Evolutionary conservation across 306 rosid species (phyloP).

Genomic region (Cucurbita ficifolia): DNA sequence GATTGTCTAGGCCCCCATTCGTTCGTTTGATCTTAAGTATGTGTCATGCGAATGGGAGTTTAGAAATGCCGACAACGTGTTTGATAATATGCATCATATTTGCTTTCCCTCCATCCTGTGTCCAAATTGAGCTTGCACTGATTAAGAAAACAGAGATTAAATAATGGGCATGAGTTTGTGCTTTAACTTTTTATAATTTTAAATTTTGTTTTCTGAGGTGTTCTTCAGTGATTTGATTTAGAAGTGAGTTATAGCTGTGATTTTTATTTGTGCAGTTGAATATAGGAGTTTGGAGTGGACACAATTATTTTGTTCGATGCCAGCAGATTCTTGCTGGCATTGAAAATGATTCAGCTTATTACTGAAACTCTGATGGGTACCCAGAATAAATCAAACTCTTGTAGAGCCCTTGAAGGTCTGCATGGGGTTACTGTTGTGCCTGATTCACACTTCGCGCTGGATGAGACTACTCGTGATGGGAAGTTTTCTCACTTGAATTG

Average conservation of each 20-base stretch:
- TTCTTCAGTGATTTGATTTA: neutral
- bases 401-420: constrained; percentile 58
- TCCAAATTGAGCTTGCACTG: neutral
- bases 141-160: neutral
- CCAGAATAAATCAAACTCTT: constrained; percentile 15
- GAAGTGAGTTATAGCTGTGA: neutral
- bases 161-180: neutral
- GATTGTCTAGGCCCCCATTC: neutral
- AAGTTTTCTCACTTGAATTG: constrained; percentile 19
- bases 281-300: constrained; percentile 12
- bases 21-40: neutral
- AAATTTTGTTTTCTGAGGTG: neutral
- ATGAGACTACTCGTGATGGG: constrained; percentile 35
- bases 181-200: neutral
- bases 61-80: neutral
- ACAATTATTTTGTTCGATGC: constrained; percentile 27
- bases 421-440: constrained; percentile 61
- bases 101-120: neutral
- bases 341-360: constrained; percentile 14
- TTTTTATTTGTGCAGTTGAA: neutral
- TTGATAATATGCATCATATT: neutral
- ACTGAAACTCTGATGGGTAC: constrained; percentile 32
- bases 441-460: constrained; percentile 37
- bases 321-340: constrained; percentile 67
- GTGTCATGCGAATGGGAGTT: neutral